Percentiles rank a stretch among this genome's conserved stretches.
Evolutionary conservation across 192 early-diverging fungal genomes (phyloP).

Genomic region (Paraglomus brasilianum): DNA sequence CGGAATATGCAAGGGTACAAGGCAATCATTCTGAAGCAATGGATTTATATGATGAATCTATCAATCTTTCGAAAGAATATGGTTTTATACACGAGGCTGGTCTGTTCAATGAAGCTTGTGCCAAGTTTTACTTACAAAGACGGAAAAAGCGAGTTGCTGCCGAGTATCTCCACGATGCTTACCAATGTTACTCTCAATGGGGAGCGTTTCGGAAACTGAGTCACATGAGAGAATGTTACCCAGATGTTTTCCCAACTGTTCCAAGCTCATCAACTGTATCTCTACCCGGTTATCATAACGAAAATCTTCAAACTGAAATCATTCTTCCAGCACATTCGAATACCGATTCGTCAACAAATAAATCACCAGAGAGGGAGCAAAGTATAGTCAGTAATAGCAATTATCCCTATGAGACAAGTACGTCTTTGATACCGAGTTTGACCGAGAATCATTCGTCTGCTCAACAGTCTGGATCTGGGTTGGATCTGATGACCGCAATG

Average conservation of each 20-base stretch:
- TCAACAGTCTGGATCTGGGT: background rate
- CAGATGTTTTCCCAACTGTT: no score
- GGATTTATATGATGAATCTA: constrained; percentile 29
- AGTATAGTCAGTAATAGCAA: no score
- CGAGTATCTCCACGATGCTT: constrained; percentile 30
- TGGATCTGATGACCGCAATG: constrained; percentile 32
- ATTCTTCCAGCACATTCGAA: no score
- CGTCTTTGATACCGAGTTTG: no score
- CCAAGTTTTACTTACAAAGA: constrained; percentile 19
- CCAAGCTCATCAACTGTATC: no score
- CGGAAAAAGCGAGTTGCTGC: constrained; percentile 18
- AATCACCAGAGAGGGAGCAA: no score
- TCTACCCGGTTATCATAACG: no score
- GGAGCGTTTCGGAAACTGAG: constrained; percentile 27
- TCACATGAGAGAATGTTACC: background rate
- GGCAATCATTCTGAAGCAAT: constrained; percentile 10
- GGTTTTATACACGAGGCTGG: constrained; percentile 18
- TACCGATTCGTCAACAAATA: no score
- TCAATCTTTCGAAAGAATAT: constrained; percentile 17
- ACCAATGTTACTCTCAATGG: constrained; percentile 30
- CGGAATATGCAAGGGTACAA: constrained; percentile 6
- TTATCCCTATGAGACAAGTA: no score
- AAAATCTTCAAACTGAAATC: no score
- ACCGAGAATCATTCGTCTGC: no score
- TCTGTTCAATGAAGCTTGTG: constrained; percentile 15